Base-by-base conservation (phyloP, 345 rosid genomes). In the Populus nigra region DNA sequence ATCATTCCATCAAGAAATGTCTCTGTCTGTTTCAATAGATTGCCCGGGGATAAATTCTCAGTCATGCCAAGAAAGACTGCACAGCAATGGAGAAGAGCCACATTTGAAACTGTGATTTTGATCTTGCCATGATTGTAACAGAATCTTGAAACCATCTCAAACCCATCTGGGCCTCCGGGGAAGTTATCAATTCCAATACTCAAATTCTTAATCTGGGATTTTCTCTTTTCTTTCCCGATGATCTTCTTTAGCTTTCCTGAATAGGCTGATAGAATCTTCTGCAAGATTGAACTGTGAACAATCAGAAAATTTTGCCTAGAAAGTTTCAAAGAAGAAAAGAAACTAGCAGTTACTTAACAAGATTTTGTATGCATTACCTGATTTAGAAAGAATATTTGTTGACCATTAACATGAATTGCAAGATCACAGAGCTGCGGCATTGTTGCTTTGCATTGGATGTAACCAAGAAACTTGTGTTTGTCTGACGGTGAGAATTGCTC, bases 121-220 rank as follows among this genome's bases (percentile, higher is more conserved):
- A 89, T 80, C 69, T 84, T 79, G 25, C 93, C 94, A 68, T 87
- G 74, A 77, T 78, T 82, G 84, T 93, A 90, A 76, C 96, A 90
- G 85, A 91, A 93, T 70, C 93, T 86, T 20, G 88, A 85, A 77
- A 88, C 89, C 74, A 85, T 72, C 66, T 93, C 96, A 73, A 93
- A 91, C 72, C 93, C 98, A 8, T 82, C 66, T 59, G 92, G 74
- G 22, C 94, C 93, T 33, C 94, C 94, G 0, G 98, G 97, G 78
- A 91, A 90, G 55, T 85, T 84, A 39, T 78, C 50, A 63, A 93
- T 50, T 47, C 84, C 86, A 20, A 86, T 78, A 15, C 69, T 80
- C 5, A 86, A 75, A 75, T 73, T 87, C 79, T 81, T 86, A 71
- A 78, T 85, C 80, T 74, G 89, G 73, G 88, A 76, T 69, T 81